Evolutionary conservation across 768 basidiomycete genomes (phyloP).

Genomic region (Rickenella mellea): DNA sequence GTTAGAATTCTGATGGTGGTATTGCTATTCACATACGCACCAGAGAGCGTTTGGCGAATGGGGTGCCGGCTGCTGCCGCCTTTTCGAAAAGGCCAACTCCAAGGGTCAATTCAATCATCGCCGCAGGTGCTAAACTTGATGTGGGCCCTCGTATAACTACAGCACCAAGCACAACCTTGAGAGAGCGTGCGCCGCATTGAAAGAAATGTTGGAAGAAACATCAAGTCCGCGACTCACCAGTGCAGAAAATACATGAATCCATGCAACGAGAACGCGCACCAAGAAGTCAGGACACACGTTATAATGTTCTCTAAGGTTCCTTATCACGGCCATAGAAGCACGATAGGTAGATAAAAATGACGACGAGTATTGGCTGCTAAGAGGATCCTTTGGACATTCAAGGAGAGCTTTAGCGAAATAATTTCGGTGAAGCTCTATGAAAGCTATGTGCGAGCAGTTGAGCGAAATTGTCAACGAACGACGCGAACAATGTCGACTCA

Average conservation of each 20-base stretch:
- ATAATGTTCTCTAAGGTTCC: constrained; percentile 51
- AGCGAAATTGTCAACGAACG: too few species aligned
- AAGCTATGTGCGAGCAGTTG: too few species aligned
- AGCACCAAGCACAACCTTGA: constrained; percentile 46
- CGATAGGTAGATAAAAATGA: constrained; percentile 62
- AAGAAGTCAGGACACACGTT: constrained; percentile 55
- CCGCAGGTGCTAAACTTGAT: constrained; percentile 58
- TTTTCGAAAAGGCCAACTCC: constrained; percentile 57
- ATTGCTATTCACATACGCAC: not conserved
- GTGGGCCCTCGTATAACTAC: constrained; percentile 62
- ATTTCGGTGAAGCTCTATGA: constrained; percentile 68
- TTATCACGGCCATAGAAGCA: constrained; percentile 59
- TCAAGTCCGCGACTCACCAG: constrained; percentile 31
- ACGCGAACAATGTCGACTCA: constrained; percentile 20
- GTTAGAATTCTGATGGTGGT: too few species aligned
- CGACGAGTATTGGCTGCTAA: constrained; percentile 59
- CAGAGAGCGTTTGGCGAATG: not conserved
- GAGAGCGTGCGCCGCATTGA: not conserved
- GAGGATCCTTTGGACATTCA: constrained; percentile 51
- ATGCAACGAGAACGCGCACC: constrained; percentile 64
- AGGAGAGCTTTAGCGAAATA: constrained; percentile 66
- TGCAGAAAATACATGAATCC: constrained; percentile 66
- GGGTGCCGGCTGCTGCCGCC: constrained; percentile 38
- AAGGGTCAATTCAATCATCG: constrained; percentile 55
- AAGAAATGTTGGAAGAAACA: not conserved